phyloP scores from a whole-genome alignment of 129 eudicot species.

The Chrysanthemum makinoi region DNA sequence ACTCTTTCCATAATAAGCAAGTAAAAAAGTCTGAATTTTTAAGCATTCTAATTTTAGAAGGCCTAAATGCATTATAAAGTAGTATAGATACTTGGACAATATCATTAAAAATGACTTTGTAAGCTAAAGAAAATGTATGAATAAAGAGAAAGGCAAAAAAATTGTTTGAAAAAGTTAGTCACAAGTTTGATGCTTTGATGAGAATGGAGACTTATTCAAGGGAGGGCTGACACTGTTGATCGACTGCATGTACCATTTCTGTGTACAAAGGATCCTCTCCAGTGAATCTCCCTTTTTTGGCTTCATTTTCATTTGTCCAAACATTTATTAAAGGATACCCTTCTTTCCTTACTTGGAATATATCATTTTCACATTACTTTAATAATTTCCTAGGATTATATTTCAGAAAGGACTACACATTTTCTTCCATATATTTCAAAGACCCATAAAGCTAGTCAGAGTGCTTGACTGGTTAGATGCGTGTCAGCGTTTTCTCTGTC shows the following conservation, averaged over 20 bases:
- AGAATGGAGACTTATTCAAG: conserved; percentile 36
- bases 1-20: too few species aligned
- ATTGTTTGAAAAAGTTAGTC: conserved; percentile 15
- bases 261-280: conserved; percentile 30
- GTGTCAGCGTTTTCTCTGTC: too few species aligned
- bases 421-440: too few species aligned
- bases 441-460: too few species aligned
- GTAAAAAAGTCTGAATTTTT: too few species aligned
- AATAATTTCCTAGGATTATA: neutral
- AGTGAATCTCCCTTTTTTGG: conserved; percentile 37
- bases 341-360: conserved; percentile 18
- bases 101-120: neutral
- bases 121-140: neutral
- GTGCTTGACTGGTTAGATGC: too few species aligned
- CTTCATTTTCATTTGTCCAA: conserved; percentile 33
- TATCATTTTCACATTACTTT: neutral
- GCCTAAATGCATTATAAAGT: too few species aligned
- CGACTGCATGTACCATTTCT: conserved; percentile 32
- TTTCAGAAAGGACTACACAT: too few species aligned
- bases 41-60: too few species aligned
- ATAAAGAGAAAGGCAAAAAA: neutral
- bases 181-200: conserved; percentile 11
- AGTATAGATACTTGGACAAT: neutral
- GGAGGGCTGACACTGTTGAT: conserved; percentile 33
- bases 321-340: conserved; percentile 10